Conservation (phyloP, 2,329 filamentous ascomycete genomes). For the Epichloe typhina region DNA sequence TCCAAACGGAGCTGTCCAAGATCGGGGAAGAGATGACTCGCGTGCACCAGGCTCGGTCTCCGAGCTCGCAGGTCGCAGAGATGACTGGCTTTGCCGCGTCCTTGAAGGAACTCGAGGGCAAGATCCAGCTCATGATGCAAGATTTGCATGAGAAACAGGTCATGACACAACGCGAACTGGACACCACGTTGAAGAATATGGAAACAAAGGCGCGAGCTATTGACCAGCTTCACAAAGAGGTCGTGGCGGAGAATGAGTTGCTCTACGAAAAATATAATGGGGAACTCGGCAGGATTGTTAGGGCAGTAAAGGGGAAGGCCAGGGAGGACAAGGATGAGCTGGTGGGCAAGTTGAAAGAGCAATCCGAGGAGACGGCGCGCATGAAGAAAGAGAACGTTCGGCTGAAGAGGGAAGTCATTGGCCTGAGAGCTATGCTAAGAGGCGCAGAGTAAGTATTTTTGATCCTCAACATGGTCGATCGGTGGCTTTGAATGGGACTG, state of each 20-base stretch:
- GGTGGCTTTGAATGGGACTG: conserved; percentile 2
- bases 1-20: conserved; percentile 64
- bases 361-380: conserved; percentile 62
- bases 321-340: conserved; percentile 72
- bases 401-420: conserved; percentile 70
- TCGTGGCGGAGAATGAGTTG: conserved; percentile 81
- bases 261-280: conserved; percentile 85
- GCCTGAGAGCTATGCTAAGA: conserved; percentile 45
- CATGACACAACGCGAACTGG: conserved; percentile 56
- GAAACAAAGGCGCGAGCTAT: conserved; percentile 71
- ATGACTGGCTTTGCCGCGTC: conserved; percentile 28
- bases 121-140: conserved; percentile 44
- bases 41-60: conserved; percentile 22
- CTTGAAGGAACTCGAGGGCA: conserved; percentile 53
- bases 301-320: conserved; percentile 56
- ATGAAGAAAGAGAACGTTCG: conserved; percentile 77
- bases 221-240: conserved; percentile 80
- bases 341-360: conserved; percentile 55
- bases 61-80: conserved; percentile 16
- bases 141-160: conserved; percentile 49
- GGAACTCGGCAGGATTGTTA: conserved; percentile 75
- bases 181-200: conserved; percentile 55
- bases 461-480: conserved; percentile 11
- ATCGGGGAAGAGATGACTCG: conserved; percentile 69
- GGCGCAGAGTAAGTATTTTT: conserved; percentile 22